Percentiles rank a stretch among this genome's conserved stretches.
These are phyloP conservation scores for Akanthomyces dipterigenus DNA, from an alignment of 2,329 filamentous ascomycete genomes.

Conservation along the genomic window DNA sequence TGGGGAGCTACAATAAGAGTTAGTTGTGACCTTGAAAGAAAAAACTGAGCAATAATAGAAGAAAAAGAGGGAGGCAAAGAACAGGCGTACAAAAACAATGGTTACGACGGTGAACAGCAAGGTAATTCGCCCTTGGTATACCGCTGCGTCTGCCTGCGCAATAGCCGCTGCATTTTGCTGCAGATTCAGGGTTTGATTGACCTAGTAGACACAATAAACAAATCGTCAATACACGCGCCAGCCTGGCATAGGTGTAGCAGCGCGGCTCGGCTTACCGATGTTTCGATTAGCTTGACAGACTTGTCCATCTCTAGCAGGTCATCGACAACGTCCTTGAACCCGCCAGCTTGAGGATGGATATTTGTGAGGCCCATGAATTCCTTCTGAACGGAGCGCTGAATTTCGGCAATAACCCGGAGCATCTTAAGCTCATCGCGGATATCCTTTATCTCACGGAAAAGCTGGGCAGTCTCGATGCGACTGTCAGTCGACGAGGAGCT, in stretches of 20 bases:
- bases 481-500: neutral
- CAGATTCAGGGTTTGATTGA: constrained; percentile 8
- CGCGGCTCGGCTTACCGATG: constrained; percentile 11
- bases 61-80: neutral
- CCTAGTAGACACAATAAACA: neutral
- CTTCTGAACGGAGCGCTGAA: constrained; percentile 13
- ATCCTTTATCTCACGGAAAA: constrained; percentile 18
- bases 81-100: constrained; percentile 16
- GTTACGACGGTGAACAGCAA: constrained; percentile 17
- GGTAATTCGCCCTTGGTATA: constrained; percentile 14
- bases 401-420: constrained; percentile 11
- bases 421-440: constrained; percentile 20
- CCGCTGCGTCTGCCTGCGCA: constrained; percentile 10
- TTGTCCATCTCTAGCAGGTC: constrained; percentile 17
- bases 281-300: constrained; percentile 14
- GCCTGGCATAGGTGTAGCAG: constrained; percentile 9
- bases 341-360: neutral
- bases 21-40: neutral
- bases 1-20: neutral
- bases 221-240: neutral
- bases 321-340: neutral
- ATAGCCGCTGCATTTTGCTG: constrained; percentile 16
- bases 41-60: neutral
- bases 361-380: neutral
- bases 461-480: constrained; percentile 1